Conservation (phyloP, 2,329 filamentous ascomycete species). For the Fusarium transvaalense region DNA sequence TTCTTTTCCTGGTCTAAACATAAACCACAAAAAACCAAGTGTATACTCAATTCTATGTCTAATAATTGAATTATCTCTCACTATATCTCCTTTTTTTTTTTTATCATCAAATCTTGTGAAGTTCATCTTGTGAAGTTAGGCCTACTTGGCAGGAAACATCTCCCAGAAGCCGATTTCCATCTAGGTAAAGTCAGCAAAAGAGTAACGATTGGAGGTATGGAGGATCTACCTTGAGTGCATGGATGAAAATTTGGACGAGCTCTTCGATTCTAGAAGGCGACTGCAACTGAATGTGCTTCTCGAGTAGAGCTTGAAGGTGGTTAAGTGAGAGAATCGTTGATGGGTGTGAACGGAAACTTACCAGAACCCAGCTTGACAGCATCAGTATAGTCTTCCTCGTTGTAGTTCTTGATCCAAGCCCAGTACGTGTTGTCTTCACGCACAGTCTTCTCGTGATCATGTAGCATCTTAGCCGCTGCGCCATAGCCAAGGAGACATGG, state of each 20-base stretch:
- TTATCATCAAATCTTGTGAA: background rate
- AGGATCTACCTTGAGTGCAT: slow-evolving; percentile 79
- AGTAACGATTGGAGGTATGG: background rate
- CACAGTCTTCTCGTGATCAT: slow-evolving; percentile 70
- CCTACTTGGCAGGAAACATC: slow-evolving; percentile 60
- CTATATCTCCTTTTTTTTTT: background rate
- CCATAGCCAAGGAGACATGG: slow-evolving; percentile 94
- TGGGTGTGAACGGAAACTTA: slow-evolving; percentile 55
- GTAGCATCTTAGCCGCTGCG: slow-evolving; percentile 78
- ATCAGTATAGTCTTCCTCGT: slow-evolving; percentile 80
- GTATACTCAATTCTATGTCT: slow-evolving; percentile 42
- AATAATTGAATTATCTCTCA: slow-evolving; percentile 25
- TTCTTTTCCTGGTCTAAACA: slow-evolving; percentile 12
- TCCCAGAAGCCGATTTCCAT: slow-evolving; percentile 69
- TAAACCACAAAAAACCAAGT: slow-evolving; percentile 23
- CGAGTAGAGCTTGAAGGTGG: slow-evolving; percentile 72
- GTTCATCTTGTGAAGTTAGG: background rate
- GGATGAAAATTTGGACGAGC: slow-evolving; percentile 84
- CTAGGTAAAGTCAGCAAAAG: slow-evolving; percentile 46
- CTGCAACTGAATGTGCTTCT: slow-evolving; percentile 78
- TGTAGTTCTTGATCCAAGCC: slow-evolving; percentile 92
- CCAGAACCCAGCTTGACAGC: slow-evolving; percentile 78
- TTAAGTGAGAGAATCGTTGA: background rate
- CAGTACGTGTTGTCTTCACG: slow-evolving; percentile 81
- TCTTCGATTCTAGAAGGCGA: slow-evolving; percentile 83